Evolutionary conservation across 352 stramenopile genomes (phyloP).

Genomic region (Phytophthora syringae): DNA sequence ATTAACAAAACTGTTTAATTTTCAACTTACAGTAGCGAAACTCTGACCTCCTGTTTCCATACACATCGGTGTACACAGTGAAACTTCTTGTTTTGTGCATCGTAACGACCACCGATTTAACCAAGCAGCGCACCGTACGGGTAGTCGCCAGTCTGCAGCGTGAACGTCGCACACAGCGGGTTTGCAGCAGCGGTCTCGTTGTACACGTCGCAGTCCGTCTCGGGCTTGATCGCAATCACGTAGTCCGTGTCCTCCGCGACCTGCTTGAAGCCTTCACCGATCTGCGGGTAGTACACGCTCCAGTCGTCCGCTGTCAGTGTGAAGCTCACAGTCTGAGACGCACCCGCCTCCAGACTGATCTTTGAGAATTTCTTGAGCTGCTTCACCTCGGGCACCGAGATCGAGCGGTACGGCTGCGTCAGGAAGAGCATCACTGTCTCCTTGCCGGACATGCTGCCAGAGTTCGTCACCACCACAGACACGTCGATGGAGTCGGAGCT

Average conservation of each 20-base stretch:
- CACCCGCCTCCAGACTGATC: conserved; percentile 53
- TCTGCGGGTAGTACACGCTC: conserved; percentile 62
- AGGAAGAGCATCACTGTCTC: conserved; percentile 82
- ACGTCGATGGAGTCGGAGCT: conserved; percentile 42
- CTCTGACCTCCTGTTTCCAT: too few species aligned
- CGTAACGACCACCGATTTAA: neutral
- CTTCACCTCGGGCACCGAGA: conserved; percentile 76
- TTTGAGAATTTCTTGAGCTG: conserved; percentile 82
- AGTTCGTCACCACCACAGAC: conserved; percentile 71
- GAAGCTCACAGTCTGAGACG: conserved; percentile 37
- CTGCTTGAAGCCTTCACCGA: conserved; percentile 55
- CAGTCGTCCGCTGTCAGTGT: conserved; percentile 56
- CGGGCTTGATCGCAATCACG: conserved; percentile 62
- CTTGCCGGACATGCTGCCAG: conserved; percentile 51
- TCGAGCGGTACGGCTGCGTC: conserved; percentile 58
- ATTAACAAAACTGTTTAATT: neutral
- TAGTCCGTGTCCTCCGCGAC: conserved; percentile 72
- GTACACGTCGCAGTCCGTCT: conserved; percentile 78
- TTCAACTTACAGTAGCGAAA: neutral
- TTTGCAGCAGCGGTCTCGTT: conserved; percentile 38
- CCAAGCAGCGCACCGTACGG: conserved; percentile 24
- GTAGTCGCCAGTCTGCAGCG: conserved; percentile 35
- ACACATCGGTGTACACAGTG: too few species aligned
- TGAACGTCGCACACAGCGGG: conserved; percentile 53
- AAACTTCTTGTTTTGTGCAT: neutral